A percentile compares a stretch with the other conserved stretches of the same genome.
Evolutionary conservation across 768 basidiomycete genomes (phyloP).

Genomic region (Saitozyma podzolica): DNA sequence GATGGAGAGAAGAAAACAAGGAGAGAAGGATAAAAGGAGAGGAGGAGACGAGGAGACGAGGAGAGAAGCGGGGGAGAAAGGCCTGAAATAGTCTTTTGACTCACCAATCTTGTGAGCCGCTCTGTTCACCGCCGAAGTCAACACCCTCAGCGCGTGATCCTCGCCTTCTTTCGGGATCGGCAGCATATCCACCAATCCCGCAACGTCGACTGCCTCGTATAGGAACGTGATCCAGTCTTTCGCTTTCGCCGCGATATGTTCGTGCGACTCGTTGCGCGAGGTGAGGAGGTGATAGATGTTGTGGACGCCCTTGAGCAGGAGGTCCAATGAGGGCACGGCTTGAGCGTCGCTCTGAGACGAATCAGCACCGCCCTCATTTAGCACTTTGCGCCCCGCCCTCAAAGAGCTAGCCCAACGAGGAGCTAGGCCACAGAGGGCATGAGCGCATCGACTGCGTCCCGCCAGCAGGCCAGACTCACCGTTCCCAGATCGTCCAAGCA

Average conservation of each 20-base stretch:
- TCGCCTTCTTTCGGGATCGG: not conserved
- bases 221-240: slow-evolving; percentile 14
- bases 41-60: no score
- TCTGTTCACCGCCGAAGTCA: slow-evolving; percentile 6
- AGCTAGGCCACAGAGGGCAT: not conserved
- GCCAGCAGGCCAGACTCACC: no score
- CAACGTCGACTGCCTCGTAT: slow-evolving; percentile 20
- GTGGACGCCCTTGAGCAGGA: not conserved
- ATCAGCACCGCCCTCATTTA: not conserved
- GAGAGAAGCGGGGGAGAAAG: no score
- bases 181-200: slow-evolving; percentile 8
- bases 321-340: not conserved
- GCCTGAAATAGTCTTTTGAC: slow-evolving; percentile 3
- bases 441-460: no score
- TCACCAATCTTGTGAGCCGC: slow-evolving; percentile 20
- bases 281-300: slow-evolving; percentile 5
- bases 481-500: no score
- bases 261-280: slow-evolving; percentile 1
- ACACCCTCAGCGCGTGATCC: slow-evolving; percentile 6
- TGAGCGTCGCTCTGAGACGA: not conserved
- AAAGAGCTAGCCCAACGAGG: not conserved
- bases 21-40: not conserved
- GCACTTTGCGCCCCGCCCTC: not conserved
- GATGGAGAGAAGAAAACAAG: not conserved
- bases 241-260: not conserved